A percentile compares a stretch with the other conserved stretches of the same genome.
These are phyloP conservation scores for Aspergillus sp. DNA, from an alignment of 2,329 filamentous ascomycete genomes.

Conservation along the genomic window DNA sequence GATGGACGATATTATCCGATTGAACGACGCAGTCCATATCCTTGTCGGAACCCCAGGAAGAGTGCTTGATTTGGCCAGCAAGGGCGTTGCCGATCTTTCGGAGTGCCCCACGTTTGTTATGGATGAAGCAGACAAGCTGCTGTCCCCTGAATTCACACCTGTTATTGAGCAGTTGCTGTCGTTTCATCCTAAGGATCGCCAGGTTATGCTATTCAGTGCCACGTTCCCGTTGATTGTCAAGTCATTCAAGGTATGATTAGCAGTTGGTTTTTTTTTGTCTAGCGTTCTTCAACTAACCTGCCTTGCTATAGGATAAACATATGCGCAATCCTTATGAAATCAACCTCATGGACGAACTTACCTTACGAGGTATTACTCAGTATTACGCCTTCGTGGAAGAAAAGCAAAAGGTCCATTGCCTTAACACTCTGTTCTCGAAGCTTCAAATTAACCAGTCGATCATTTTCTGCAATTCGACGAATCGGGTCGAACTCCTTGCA, in stretches of 20 bases:
- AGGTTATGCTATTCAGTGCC: slow-evolving; percentile 98
- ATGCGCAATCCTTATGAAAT: slow-evolving; percentile 97
- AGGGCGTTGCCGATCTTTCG: slow-evolving; percentile 91
- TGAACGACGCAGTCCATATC: slow-evolving; percentile 92
- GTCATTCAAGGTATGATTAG: slow-evolving; percentile 62
- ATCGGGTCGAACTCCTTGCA: slow-evolving; percentile 90
- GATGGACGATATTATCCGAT: slow-evolving; percentile 91
- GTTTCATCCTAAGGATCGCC: slow-evolving; percentile 93
- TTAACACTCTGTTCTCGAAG: slow-evolving; percentile 98
- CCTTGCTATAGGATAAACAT: slow-evolving; percentile 64
- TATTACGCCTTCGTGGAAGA: slow-evolving; percentile 99
- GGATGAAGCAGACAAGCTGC: slow-evolving; percentile 97
- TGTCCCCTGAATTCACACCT: slow-evolving; percentile 93
- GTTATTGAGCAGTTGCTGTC: slow-evolving; percentile 93
- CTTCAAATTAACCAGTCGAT: slow-evolving; percentile 99
- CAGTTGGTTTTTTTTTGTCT: not conserved
- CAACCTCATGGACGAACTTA: slow-evolving; percentile 99
- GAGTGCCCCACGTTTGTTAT: slow-evolving; percentile 98
- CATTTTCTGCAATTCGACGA: slow-evolving; percentile 99
- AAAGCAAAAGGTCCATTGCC: slow-evolving; percentile 97
- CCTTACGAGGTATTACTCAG: slow-evolving; percentile 93
- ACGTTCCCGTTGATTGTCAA: slow-evolving; percentile 97
- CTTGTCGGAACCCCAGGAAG: slow-evolving; percentile 94
- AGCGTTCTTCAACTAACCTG: too few relatives aligned
- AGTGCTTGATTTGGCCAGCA: slow-evolving; percentile 92